These are phyloP conservation scores for Lonicera japonica DNA, from an alignment of 129 eudicot genomes.

Conservation along the genomic window DNA sequence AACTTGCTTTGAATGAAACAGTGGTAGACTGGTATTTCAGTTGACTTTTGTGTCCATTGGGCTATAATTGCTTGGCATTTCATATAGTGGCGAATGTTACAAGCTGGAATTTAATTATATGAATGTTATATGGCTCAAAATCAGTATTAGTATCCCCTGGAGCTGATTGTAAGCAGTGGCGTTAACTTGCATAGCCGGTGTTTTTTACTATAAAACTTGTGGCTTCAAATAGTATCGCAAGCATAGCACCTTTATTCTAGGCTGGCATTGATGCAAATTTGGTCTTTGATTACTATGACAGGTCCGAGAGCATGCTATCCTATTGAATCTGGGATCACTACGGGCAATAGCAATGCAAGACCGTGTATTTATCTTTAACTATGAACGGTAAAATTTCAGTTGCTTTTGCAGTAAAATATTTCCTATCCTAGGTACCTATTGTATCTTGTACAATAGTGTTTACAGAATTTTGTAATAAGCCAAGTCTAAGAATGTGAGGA, in stretches of 20 bases:
- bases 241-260: constrained; percentile 6
- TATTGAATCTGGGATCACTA: constrained; percentile 82
- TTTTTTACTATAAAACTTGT: neutral
- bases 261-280: constrained; percentile 4
- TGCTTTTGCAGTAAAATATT: neutral
- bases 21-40: neutral
- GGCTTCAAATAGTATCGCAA: neutral
- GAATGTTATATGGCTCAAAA: neutral
- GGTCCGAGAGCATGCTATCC: constrained; percentile 95
- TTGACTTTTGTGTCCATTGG: too few species aligned
- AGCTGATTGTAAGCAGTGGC: neutral
- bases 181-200: neutral
- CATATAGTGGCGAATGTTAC: too few species aligned
- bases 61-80: too few species aligned
- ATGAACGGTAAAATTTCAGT: constrained; percentile 55
- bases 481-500: neutral
- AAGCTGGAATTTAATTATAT: too few species aligned
- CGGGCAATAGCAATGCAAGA: constrained; percentile 97
- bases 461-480: neutral
- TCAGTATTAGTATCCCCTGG: neutral
- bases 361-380: constrained; percentile 79
- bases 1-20: neutral
- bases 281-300: constrained; percentile 20
- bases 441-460: neutral
- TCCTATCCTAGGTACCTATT: neutral